phyloP scores from a whole-genome alignment of 2,329 filamentous ascomycete species.

The Septoria linicola region DNA sequence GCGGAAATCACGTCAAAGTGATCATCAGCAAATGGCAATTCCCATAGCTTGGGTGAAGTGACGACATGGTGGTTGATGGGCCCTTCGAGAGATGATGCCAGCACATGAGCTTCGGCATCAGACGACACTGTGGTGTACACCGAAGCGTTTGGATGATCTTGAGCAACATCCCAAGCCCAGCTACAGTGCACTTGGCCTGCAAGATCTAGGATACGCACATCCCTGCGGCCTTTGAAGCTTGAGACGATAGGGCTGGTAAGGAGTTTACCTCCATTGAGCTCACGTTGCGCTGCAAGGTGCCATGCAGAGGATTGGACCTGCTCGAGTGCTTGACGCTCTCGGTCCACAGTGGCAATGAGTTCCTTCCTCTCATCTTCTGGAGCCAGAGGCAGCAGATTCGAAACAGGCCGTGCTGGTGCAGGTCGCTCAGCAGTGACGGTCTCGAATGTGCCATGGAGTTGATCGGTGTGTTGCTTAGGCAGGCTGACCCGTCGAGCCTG shows the following conservation, averaged over 20 bases:
- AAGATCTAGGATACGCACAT: constrained; percentile 76
- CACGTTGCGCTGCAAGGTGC: constrained; percentile 62
- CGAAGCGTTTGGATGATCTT: constrained; percentile 79
- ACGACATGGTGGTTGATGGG: constrained; percentile 85
- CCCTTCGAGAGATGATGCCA: constrained; percentile 73
- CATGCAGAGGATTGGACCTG: constrained; percentile 64
- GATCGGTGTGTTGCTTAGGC: constrained; percentile 69
- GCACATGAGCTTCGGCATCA: constrained; percentile 37
- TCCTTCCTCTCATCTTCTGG: constrained; percentile 41
- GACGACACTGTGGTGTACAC: constrained; percentile 71
- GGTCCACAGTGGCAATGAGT: constrained; percentile 54
- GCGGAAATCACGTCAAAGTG: constrained; percentile 92
- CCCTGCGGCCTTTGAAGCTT: constrained; percentile 38
- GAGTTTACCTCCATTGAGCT: constrained; percentile 60
- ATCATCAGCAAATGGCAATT: constrained; percentile 78
- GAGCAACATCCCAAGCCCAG: constrained; percentile 93
- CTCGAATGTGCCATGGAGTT: constrained; percentile 82
- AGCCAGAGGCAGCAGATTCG: constrained; percentile 42
- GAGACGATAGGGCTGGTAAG: constrained; percentile 55
- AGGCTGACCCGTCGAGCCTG: constrained; percentile 79
- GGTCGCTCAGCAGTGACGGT: constrained; percentile 55
- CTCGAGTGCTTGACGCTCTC: constrained; percentile 74
- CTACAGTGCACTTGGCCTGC: constrained; percentile 82
- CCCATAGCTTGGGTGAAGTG: constrained; percentile 71
- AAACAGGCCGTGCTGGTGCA: constrained; percentile 46